Evolutionary conservation across 2,329 filamentous ascomycete genomes (phyloP).

Genomic region (Colletotrichum cuscutae): DNA sequence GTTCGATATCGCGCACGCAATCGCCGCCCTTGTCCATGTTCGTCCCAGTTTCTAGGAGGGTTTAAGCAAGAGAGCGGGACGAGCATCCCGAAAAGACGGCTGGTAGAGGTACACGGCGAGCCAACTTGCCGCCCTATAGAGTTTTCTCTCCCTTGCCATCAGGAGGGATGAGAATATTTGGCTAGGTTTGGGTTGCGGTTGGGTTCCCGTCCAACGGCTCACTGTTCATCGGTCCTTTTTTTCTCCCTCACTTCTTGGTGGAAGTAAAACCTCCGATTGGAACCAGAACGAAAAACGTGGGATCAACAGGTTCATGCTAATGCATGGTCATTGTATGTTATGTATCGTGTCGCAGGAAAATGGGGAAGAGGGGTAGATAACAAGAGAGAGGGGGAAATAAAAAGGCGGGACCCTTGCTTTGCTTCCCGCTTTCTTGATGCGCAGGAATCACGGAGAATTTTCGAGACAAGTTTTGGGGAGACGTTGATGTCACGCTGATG

Average conservation of each 20-base stretch:
- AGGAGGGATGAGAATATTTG: not conserved
- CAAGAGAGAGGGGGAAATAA: not conserved
- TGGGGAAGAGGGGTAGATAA: no score
- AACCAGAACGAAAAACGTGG: not conserved
- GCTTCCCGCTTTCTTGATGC: not conserved
- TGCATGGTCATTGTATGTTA: not conserved
- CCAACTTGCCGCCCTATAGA: no score
- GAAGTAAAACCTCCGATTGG: slow-evolving; percentile 6
- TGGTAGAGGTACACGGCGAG: no score
- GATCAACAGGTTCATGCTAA: not conserved
- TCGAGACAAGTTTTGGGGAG: not conserved
- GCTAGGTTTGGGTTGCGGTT: not conserved
- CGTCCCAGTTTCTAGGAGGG: not conserved
- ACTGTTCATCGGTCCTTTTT: no score
- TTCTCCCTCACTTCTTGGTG: not conserved
- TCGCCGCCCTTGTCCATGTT: not conserved
- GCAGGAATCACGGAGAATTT: slow-evolving; percentile 1
- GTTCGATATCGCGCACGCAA: not conserved
- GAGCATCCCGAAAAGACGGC: not conserved
- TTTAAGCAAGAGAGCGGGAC: no score
- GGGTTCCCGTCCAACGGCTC: no score
- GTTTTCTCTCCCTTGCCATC: no score
- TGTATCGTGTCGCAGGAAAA: not conserved
- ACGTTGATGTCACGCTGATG: not conserved
- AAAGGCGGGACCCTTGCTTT: not conserved